Evolutionary conservation across 2,329 filamentous ascomycete species (phyloP).

Genomic region (Coniosporium tulheliwenetii): DNA sequence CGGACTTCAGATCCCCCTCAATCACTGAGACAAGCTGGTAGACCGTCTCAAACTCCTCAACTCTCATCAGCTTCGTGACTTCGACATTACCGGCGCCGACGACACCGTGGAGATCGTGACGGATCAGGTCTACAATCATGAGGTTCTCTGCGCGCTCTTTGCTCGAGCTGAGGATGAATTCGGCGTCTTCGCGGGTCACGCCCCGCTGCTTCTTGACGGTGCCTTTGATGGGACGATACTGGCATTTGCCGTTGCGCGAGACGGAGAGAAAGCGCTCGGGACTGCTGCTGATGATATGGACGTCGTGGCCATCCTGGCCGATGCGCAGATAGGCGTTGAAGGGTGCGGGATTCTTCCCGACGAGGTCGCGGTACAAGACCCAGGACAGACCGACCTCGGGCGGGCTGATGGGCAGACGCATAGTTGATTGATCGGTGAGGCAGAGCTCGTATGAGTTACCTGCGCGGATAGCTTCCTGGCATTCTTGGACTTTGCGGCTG

Average conservation of each 20-base stretch:
- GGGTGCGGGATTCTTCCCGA: slow-evolving; percentile 64
- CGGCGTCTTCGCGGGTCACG: slow-evolving; percentile 58
- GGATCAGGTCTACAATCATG: slow-evolving; percentile 96
- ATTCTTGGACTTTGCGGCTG: slow-evolving; percentile 48
- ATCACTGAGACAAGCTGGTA: slow-evolving; percentile 87
- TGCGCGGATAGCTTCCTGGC: slow-evolving; percentile 55
- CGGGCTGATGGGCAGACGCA: slow-evolving; percentile 26
- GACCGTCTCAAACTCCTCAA: slow-evolving; percentile 83
- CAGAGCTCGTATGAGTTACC: slow-evolving; percentile 81
- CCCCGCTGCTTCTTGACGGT: slow-evolving; percentile 66
- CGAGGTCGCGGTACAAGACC: slow-evolving; percentile 48
- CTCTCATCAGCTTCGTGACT: slow-evolving; percentile 64
- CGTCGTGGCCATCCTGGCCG: slow-evolving; percentile 29
- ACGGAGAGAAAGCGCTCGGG: slow-evolving; percentile 78
- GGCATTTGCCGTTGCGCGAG: slow-evolving; percentile 43
- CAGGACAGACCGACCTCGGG: slow-evolving; percentile 31
- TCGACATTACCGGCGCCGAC: slow-evolving; percentile 57
- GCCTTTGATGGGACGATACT: slow-evolving; percentile 91
- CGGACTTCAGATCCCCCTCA: slow-evolving; percentile 45
- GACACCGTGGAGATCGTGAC: slow-evolving; percentile 80
- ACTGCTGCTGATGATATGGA: slow-evolving; percentile 65
- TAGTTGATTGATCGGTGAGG: slow-evolving; percentile 58
- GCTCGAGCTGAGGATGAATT: slow-evolving; percentile 55
- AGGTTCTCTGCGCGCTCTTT: slow-evolving; percentile 94
- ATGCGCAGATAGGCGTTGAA: slow-evolving; percentile 74